These are phyloP conservation scores for Cyclostephanos tholiformis DNA, from an alignment of 108 stramenopile species.

Conservation along the genomic window DNA sequence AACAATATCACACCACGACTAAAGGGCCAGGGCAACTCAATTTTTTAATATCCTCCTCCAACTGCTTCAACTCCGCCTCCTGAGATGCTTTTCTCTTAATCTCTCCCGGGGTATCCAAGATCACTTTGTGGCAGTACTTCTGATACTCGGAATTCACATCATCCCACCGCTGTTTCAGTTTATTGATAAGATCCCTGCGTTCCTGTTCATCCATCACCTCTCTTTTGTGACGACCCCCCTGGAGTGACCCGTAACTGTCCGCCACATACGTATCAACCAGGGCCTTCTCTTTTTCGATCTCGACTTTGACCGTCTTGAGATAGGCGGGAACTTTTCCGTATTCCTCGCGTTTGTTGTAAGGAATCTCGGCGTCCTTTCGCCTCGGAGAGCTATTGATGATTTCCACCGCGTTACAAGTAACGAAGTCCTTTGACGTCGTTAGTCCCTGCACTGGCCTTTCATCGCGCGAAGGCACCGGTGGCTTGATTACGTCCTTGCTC, in stretches of 20 bases:
- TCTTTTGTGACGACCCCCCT: constrained; percentile 27
- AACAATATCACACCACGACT: constrained; percentile 14
- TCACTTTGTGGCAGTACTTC: constrained; percentile 65
- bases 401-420: constrained; percentile 79
- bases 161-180: constrained; percentile 81
- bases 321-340: constrained; percentile 86
- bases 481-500: constrained; percentile 48
- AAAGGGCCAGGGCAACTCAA: constrained; percentile 55
- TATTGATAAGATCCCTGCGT: constrained; percentile 58
- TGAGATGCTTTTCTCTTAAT: constrained; percentile 65
- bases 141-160: constrained; percentile 77
- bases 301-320: constrained; percentile 65
- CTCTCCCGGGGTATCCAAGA: constrained; percentile 64
- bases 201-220: constrained; percentile 68
- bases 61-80: constrained; percentile 68
- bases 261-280: constrained; percentile 72
- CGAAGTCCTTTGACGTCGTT: constrained; percentile 69
- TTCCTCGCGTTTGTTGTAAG: constrained; percentile 72
- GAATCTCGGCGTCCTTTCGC: constrained; percentile 27
- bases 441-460: constrained; percentile 60
- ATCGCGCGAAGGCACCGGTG: constrained; percentile 50
- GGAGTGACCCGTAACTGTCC: constrained; percentile 58
- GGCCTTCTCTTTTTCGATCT: constrained; percentile 71
- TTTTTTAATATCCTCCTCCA: constrained; percentile 70
- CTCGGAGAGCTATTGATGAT: constrained; percentile 67